Percentiles rank a stretch among this genome's conserved stretches.
Conservation (phyloP, 2,329 filamentous ascomycete species). For the Penicillium sp. region DNA sequence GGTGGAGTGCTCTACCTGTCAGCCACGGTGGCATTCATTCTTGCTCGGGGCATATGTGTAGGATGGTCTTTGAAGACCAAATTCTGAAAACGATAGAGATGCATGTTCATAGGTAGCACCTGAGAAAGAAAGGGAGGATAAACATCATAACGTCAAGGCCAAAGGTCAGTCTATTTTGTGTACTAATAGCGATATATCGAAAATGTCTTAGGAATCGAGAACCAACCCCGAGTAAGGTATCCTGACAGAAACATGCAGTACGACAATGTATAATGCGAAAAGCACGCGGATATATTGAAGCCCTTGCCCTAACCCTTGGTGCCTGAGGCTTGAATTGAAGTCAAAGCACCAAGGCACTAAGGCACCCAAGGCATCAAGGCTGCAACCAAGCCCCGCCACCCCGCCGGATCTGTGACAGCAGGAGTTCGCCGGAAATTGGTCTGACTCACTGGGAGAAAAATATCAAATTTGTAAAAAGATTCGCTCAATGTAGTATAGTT, state of each 20-base stretch:
- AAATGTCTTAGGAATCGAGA: no score
- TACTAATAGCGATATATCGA: no score
- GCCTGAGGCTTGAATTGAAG: background rate
- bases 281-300: background rate
- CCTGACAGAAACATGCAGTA: background rate
- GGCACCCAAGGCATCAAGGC: background rate
- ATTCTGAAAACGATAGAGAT: no score
- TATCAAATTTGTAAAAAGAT: background rate
- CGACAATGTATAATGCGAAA: background rate
- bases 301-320: constrained; percentile 6
- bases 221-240: no score
- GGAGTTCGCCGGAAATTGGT: constrained; percentile 1
- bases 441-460: constrained; percentile 1
- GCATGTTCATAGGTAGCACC: no score
- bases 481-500: background rate
- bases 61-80: no score
- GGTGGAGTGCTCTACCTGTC: no score
- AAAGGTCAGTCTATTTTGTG: no score
- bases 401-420: constrained; percentile 6
- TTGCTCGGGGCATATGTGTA: no score
- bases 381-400: constrained; percentile 9
- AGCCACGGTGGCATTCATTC: no score
- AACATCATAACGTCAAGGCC: no score
- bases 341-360: background rate
- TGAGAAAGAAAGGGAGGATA: no score